Evolutionary conservation across 2,329 filamentous ascomycete genomes (phyloP).

Genomic region (Penicillium italicum): DNA sequence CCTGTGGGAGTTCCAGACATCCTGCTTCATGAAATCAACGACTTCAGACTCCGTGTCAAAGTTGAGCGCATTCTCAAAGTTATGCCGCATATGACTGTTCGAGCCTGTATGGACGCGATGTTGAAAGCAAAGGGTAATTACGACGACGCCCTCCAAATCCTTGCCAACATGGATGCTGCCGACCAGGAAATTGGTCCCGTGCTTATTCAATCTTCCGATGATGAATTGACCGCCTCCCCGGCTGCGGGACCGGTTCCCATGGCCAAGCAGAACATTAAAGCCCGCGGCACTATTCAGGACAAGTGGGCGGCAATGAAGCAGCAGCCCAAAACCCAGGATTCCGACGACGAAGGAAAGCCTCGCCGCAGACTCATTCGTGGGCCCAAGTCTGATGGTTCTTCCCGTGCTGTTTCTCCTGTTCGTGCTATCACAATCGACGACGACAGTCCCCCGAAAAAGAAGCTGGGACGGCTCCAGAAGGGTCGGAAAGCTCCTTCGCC

Average conservation of each 20-base stretch:
- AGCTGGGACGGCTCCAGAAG: constrained; percentile 46
- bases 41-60: constrained; percentile 49
- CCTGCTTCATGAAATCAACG: constrained; percentile 49
- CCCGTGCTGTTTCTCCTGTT: constrained; percentile 27
- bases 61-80: constrained; percentile 52
- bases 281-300: constrained; percentile 55
- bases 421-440: constrained; percentile 15
- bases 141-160: constrained; percentile 51
- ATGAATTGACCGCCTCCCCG: constrained; percentile 34
- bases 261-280: constrained; percentile 54
- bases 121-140: constrained; percentile 50
- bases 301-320: constrained; percentile 54
- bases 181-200: not conserved
- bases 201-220: constrained; percentile 37
- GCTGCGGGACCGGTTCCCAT: constrained; percentile 14
- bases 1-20: constrained; percentile 43
- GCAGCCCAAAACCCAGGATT: constrained; percentile 16
- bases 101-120: constrained; percentile 51
- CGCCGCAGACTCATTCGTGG: constrained; percentile 41
- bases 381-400: constrained; percentile 21
- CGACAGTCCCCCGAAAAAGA: constrained; percentile 28
- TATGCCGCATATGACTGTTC: constrained; percentile 46
- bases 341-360: constrained; percentile 30
- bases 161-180: constrained; percentile 35
- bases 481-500: constrained; percentile 43